These are phyloP conservation scores for Botryotinia convoluta DNA, from an alignment of 2,329 filamentous ascomycete species.

Conservation along the genomic window DNA sequence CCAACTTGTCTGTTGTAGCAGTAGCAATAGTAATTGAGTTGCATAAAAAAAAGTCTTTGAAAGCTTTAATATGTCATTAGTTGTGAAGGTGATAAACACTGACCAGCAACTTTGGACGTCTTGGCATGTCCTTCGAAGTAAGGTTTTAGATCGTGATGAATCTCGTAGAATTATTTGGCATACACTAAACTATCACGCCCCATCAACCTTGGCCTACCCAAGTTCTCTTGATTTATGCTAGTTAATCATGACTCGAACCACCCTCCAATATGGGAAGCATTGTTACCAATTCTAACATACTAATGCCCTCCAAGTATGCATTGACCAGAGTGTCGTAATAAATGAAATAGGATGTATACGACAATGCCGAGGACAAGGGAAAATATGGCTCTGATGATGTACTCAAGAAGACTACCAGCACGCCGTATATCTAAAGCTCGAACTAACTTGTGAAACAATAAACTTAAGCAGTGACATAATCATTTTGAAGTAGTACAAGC, in stretches of 20 bases:
- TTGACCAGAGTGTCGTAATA: not conserved
- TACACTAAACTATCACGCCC: not conserved
- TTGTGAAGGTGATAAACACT: not conserved
- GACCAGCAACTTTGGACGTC: not conserved
- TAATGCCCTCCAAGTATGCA: not conserved
- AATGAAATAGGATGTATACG: not conserved
- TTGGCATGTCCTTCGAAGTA: not conserved
- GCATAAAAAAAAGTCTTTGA: not conserved
- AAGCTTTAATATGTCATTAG: not conserved
- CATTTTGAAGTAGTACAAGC: too few species aligned
- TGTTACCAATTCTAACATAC: not conserved
- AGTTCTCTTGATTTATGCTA: not conserved
- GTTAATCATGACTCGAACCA: not conserved
- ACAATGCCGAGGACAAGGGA: not conserved
- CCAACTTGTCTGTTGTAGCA: not conserved
- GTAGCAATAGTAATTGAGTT: not conserved
- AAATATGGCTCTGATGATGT: not conserved
- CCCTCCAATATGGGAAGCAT: not conserved
- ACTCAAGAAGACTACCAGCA: too few species aligned
- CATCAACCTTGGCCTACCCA: not conserved
- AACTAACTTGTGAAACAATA: too few species aligned
- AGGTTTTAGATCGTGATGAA: not conserved
- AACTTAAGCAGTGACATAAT: too few species aligned
- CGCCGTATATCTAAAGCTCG: too few species aligned
- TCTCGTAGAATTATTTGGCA: not conserved